Percentiles rank a stretch among this genome's conserved stretches.
Evolutionary conservation across 2,329 filamentous ascomycete species (phyloP).

Genomic region (Aspergillus glaucus): DNA sequence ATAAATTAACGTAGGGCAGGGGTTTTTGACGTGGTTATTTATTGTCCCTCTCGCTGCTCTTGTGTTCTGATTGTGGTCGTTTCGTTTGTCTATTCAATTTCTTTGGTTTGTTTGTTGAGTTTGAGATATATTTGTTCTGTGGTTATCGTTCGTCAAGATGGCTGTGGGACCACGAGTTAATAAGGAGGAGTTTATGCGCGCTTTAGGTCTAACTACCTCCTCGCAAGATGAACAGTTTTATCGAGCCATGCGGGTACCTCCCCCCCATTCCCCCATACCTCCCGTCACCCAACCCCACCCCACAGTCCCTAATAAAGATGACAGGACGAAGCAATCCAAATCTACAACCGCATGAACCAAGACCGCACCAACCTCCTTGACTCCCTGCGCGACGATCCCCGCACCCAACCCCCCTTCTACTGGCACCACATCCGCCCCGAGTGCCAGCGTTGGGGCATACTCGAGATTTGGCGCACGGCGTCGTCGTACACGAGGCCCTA

Average conservation of each 20-base stretch:
- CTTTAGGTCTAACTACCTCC: conserved; percentile 36
- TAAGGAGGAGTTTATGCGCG: conserved; percentile 44
- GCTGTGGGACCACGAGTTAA: conserved; percentile 38
- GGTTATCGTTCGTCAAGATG: conserved; percentile 16
- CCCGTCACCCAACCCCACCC: not conserved
- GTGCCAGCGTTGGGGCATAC: conserved; percentile 35
- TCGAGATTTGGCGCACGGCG: conserved; percentile 38
- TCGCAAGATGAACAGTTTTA: conserved; percentile 40
- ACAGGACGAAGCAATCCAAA: conserved; percentile 40
- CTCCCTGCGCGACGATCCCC: conserved; percentile 30
- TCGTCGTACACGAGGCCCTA: conserved; percentile 31
- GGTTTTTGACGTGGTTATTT: conserved; percentile 2
- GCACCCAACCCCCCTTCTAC: conserved; percentile 37
- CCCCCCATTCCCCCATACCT: not conserved
- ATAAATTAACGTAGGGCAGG: too few species aligned
- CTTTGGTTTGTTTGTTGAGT: not conserved
- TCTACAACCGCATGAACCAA: conserved; percentile 38
- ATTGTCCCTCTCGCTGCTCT: not conserved
- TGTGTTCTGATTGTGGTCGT: not conserved
- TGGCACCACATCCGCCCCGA: conserved; percentile 43
- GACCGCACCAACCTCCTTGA: conserved; percentile 37
- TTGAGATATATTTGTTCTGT: not conserved
- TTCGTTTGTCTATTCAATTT: not conserved
- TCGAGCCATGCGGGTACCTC: conserved; percentile 40
- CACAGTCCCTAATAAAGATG: not conserved